Evolutionary conservation across 2,329 filamentous ascomycete genomes (phyloP).

Genomic region (Madurella mycetomatis): DNA sequence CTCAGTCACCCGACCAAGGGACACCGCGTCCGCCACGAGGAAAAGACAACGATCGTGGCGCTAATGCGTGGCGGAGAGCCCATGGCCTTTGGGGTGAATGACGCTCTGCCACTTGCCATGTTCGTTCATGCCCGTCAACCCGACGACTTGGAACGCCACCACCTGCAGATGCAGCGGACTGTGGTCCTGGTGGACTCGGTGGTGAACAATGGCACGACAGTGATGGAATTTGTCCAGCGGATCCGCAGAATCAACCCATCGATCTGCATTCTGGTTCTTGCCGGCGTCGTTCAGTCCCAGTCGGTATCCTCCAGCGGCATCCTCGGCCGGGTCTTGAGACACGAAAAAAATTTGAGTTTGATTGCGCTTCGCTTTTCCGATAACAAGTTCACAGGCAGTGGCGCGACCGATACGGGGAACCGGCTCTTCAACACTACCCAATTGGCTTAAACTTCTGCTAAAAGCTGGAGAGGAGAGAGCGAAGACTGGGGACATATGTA

Average conservation of each 20-base stretch:
- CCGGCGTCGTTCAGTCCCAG: slow-evolving; percentile 49
- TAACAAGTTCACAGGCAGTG: slow-evolving; percentile 51
- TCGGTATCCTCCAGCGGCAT: slow-evolving; percentile 16
- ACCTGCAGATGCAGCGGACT: slow-evolving; percentile 37
- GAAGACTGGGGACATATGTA: too few relatives aligned
- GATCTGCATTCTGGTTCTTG: slow-evolving; percentile 49
- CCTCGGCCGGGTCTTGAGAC: slow-evolving; percentile 21
- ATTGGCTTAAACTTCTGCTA: background rate
- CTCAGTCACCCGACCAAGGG: slow-evolving; percentile 43
- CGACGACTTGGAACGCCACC: slow-evolving; percentile 38
- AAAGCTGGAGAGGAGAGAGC: too few relatives aligned
- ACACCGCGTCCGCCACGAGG: slow-evolving; percentile 43
- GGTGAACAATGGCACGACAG: slow-evolving; percentile 52
- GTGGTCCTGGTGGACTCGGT: slow-evolving; percentile 58
- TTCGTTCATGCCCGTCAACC: slow-evolving; percentile 45
- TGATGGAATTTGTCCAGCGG: slow-evolving; percentile 44
- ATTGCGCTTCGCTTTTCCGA: slow-evolving; percentile 52
- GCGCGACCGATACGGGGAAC: slow-evolving; percentile 54
- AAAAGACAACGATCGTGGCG: slow-evolving; percentile 49
- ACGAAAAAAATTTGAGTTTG: slow-evolving; percentile 34
- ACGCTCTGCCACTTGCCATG: slow-evolving; percentile 47
- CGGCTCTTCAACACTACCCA: slow-evolving; percentile 56
- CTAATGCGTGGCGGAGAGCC: slow-evolving; percentile 62
- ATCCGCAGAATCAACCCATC: slow-evolving; percentile 38
- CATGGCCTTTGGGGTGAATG: slow-evolving; percentile 55